These are phyloP conservation scores for Hemileia vastatrix DNA, from an alignment of 1,284 basidiomycete species.

Conservation along the genomic window DNA sequence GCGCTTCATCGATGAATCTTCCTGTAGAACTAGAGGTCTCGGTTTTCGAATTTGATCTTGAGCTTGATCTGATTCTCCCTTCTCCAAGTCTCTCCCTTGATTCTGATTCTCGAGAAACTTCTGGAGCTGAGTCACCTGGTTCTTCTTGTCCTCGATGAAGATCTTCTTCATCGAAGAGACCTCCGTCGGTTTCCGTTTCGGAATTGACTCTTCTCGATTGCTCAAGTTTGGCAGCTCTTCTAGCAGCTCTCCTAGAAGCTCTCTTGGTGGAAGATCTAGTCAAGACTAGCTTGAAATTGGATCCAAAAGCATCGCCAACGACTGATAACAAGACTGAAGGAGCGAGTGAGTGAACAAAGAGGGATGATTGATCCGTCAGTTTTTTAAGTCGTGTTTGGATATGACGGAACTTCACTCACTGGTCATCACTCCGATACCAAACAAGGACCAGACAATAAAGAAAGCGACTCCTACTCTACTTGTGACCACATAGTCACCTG, in stretches of 20 bases:
- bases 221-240: too few relatives aligned
- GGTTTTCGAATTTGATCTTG: not conserved
- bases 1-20: not conserved
- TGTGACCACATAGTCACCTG: slow-evolving; percentile 26
- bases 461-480: slow-evolving; percentile 57
- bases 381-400: not conserved
- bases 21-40: not conserved
- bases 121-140: too few relatives aligned
- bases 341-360: slow-evolving; percentile 28
- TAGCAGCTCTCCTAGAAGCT: too few relatives aligned
- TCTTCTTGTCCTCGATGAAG: too few relatives aligned
- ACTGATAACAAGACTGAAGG: slow-evolving; percentile 48
- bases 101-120: not conserved
- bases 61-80: not conserved
- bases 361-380: too few relatives aligned
- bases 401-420: slow-evolving; percentile 53
- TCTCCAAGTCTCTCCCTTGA: not conserved
- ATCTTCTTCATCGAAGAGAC: too few relatives aligned
- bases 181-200: too few relatives aligned
- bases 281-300: slow-evolving; percentile 49
- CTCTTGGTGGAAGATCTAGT: too few relatives aligned
- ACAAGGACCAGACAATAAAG: slow-evolving; percentile 69
- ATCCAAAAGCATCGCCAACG: slow-evolving; percentile 56
- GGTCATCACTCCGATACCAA: slow-evolving; percentile 65
- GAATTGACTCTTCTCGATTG: too few relatives aligned